Evolutionary conservation across 1,284 basidiomycete genomes (phyloP).

Genomic region (Marasmius oreades): DNA sequence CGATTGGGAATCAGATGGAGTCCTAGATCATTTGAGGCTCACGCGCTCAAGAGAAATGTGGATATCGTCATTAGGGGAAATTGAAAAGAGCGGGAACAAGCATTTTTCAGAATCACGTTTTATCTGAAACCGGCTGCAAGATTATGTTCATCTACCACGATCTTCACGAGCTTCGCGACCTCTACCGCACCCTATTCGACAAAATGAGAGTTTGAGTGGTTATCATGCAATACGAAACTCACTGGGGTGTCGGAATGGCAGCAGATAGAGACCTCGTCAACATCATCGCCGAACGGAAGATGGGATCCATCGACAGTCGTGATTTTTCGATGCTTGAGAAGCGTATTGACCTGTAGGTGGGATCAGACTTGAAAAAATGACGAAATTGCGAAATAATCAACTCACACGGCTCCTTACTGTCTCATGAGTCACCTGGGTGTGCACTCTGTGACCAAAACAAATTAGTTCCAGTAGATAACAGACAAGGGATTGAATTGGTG

Average conservation of each 20-base stretch:
- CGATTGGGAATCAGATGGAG: no score
- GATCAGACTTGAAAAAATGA: no score
- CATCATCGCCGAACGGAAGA: slow-evolving; percentile 40
- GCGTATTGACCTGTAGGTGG: slow-evolving; percentile 45
- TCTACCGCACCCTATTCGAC: slow-evolving; percentile 46
- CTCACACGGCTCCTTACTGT: slow-evolving; percentile 43
- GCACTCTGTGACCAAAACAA: slow-evolving; percentile 35
- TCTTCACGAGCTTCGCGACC: slow-evolving; percentile 45
- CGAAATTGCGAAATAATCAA: no score
- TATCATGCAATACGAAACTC: slow-evolving; percentile 17
- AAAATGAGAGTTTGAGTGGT: not conserved
- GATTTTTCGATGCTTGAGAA: slow-evolving; percentile 40
- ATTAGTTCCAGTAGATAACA: not conserved
- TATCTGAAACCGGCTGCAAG: slow-evolving; percentile 15
- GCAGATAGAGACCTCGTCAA: slow-evolving; percentile 55
- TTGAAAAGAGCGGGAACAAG: not conserved
- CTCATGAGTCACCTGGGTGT: slow-evolving; percentile 42
- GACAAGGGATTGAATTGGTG: not conserved
- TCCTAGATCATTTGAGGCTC: no score
- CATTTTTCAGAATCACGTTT: not conserved
- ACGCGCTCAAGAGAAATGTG: no score
- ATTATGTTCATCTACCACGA: slow-evolving; percentile 49
- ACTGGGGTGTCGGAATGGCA: slow-evolving; percentile 67
- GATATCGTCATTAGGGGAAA: no score
- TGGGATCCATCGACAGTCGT: slow-evolving; percentile 41